Conservation (phyloP, 2,329 filamentous ascomycete genomes). For the Alternaria sp. region DNA sequence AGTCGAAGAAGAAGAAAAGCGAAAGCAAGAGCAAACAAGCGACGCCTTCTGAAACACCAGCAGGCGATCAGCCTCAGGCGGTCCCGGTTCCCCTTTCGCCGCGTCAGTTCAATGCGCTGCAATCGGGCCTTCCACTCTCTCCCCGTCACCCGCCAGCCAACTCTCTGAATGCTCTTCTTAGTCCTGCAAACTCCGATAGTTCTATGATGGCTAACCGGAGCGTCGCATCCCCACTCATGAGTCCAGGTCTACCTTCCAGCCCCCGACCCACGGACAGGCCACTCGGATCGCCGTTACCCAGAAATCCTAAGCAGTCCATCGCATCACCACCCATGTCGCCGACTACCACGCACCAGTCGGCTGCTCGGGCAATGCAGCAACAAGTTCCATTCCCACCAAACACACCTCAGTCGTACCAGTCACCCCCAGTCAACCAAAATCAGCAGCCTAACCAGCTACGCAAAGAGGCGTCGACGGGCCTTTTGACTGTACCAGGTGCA, state of each 20-base stretch:
- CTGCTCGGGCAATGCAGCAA: conserved; percentile 75
- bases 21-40: conserved; percentile 58
- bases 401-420: conserved; percentile 68
- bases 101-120: conserved; percentile 38
- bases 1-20: conserved; percentile 72
- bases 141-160: conserved; percentile 46
- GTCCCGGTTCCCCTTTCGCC: conserved; percentile 35
- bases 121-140: conserved; percentile 45
- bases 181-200: conserved; percentile 51
- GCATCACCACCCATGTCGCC: conserved; percentile 74
- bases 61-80: conserved; percentile 23
- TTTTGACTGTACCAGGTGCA: conserved; percentile 38
- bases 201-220: conserved; percentile 50
- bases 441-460: conserved; percentile 42
- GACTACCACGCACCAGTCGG: conserved; percentile 62
- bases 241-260: conserved; percentile 68
- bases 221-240: conserved; percentile 57
- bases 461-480: conserved; percentile 30
- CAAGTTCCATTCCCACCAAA: conserved; percentile 75
- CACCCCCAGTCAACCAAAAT: conserved; percentile 53
- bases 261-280: conserved; percentile 67
- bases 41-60: conserved; percentile 30
- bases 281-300: conserved; percentile 64
- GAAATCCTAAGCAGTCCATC: conserved; percentile 62
- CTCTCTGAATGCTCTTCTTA: conserved; percentile 57